Evolutionary conservation across 495 filamentous ascomycete genomes (phyloP), one percentile per base, ranked within the genome.

Genomic region (Hyaloscypha variabilis): DNA sequence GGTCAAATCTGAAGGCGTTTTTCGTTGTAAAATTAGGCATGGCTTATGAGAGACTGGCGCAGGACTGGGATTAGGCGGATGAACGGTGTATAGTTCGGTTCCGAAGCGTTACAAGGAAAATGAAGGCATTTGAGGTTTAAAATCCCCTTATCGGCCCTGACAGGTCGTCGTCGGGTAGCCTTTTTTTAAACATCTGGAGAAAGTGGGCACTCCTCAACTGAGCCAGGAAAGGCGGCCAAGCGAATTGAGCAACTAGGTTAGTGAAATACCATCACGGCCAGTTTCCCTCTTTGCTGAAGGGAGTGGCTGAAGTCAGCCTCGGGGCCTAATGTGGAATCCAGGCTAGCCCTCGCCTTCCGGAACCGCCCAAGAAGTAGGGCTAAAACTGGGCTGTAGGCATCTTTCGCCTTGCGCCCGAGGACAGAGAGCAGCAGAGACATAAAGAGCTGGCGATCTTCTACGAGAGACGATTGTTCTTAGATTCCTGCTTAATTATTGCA

Each of bases 1-100:
- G 51, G 51, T 54, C 51, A 54, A 19, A 54, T 54, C 51, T 54
- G 51, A 54, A 25, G 51, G 51, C 51, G 51, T 54, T 54, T 25
- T 54, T 54, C 51, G 10, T 26, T 54, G 51, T 54, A 54, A 54
- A 54, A 51, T 25, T 54, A 54, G 39, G 39, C 19, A 54, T 24
- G 51, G 23, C 25, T 54, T 19, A 24, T 24, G 51, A 28, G 25
- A 54, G 21, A 28, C 51, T 54, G 51, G 51, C 51, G 51, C 25
- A 54, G 51, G 51, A 25, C 11, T 54, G 21, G 51, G n/a, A 24
- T n/a, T 51, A 5, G 51, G 51, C 2, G 19, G 39, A 17, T 46
- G 39, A 3, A 46, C 39, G 39, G 39, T 54, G 51, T 54, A 54
- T 54, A 54, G 19, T 25, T 54, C 11, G 6, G 25, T 14, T 46